Conservation (phyloP, 2,329 filamentous ascomycete genomes). For the Claviceps purpurea region DNA sequence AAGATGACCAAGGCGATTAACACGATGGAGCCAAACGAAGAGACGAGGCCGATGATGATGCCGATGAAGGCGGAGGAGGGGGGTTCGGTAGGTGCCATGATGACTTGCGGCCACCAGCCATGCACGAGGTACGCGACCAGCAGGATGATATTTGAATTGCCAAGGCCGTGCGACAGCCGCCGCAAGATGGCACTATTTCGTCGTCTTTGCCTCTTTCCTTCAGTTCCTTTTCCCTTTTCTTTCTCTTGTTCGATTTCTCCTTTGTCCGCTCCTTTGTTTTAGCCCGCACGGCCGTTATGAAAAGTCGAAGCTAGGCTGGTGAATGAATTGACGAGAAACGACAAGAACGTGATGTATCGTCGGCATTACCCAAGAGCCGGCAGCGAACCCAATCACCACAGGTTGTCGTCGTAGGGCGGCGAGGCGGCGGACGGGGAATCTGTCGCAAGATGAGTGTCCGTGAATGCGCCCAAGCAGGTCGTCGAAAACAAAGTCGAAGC, state of each 20-base stretch:
- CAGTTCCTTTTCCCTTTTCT: no score
- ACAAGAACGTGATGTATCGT: not conserved
- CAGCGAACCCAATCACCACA: no score
- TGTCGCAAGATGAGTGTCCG: no score
- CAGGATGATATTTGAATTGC: not conserved
- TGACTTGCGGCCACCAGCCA: conserved; percentile 2
- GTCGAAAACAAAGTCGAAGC: not conserved
- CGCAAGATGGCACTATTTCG: not conserved
- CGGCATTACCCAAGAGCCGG: not conserved
- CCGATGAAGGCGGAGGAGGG: conserved; percentile 47
- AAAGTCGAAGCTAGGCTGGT: no score
- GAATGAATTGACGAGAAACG: not conserved
- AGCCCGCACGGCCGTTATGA: no score
- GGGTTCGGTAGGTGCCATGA: conserved; percentile 17
- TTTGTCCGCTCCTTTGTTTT: no score
- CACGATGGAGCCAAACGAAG: conserved; percentile 82
- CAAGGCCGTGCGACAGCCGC: conserved; percentile 1
- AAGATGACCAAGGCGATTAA: conserved; percentile 78
- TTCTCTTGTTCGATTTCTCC: no score
- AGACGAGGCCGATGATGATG: conserved; percentile 87
- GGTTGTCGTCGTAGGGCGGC: no score
- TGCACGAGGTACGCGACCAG: not conserved
- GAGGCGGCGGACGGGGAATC: no score
- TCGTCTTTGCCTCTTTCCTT: no score
- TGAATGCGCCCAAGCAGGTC: no score